phyloP scores from a whole-genome alignment of 78 protist species.

The Chrysochromulina tobinii region DNA sequence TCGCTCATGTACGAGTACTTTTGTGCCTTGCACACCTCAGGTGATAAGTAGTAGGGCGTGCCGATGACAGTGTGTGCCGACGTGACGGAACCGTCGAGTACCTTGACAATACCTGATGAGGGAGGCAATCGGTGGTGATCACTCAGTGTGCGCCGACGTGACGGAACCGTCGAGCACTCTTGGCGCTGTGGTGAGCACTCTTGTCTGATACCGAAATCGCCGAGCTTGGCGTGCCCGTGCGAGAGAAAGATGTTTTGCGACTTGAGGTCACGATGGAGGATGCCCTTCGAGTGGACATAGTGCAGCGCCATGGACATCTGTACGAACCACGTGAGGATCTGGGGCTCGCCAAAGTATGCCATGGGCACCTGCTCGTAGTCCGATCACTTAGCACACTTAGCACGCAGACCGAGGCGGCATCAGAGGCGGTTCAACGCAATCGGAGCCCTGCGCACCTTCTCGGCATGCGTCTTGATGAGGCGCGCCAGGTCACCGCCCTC shows the following conservation, averaged over 20 bases:
- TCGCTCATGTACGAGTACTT: neutral
- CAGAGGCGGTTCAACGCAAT: no score
- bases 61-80: slow-evolving; percentile 48
- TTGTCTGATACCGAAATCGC: slow-evolving; percentile 19
- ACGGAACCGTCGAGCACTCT: no score
- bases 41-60: slow-evolving; percentile 59
- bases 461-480: neutral
- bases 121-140: no score
- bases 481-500: slow-evolving; percentile 24
- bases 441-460: no score
- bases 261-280: slow-evolving; percentile 60
- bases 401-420: no score
- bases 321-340: slow-evolving; percentile 38
- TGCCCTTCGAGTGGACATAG: slow-evolving; percentile 12
- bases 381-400: no score
- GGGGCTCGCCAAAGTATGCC: neutral
- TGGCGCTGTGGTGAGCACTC: no score
- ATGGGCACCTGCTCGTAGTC: no score
- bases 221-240: slow-evolving; percentile 4
- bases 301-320: slow-evolving; percentile 41
- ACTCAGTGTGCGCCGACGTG: no score
- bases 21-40: slow-evolving; percentile 41
- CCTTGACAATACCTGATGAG: neutral
- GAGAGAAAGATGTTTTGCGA: slow-evolving; percentile 38
- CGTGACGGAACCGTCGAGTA: slow-evolving; percentile 34